phyloP scores from a whole-genome alignment of 371 early-diverging fungal species.

The Mucor racemosus region DNA sequence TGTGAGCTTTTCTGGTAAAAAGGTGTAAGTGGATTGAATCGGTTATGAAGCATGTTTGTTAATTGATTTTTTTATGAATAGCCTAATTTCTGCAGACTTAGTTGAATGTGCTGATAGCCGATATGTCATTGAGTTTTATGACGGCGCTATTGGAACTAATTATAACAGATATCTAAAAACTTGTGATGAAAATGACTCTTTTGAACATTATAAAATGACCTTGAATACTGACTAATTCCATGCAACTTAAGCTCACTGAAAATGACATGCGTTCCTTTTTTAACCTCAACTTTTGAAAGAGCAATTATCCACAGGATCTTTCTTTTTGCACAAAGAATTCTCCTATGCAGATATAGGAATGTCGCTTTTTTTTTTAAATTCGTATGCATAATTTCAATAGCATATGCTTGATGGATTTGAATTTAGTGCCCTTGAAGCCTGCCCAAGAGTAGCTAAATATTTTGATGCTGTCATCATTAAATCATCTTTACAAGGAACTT shows the following conservation, averaged over 20 bases:
- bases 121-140: background rate
- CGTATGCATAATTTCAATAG: slow-evolving; percentile 23
- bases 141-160: background rate
- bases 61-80: background rate
- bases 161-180: background rate
- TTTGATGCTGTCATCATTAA: slow-evolving; percentile 1
- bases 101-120: background rate
- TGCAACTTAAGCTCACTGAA: background rate
- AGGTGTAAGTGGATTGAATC: background rate
- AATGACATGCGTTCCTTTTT: no score
- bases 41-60: no score
- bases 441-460: slow-evolving; percentile 4
- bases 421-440: background rate
- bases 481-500: slow-evolving; percentile 10
- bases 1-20: background rate
- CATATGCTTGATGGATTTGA: background rate
- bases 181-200: background rate
- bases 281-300: background rate
- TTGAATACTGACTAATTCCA: background rate
- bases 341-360: slow-evolving; percentile 58
- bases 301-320: slow-evolving; percentile 56
- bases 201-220: background rate
- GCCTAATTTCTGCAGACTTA: background rate
- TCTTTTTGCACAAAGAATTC: slow-evolving; percentile 55
- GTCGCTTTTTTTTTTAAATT: slow-evolving; percentile 49